Evolutionary conservation across 768 basidiomycete genomes (phyloP), one percentile per base, ranked within the genome.

Genomic region (Mycena capillaripes): DNA sequence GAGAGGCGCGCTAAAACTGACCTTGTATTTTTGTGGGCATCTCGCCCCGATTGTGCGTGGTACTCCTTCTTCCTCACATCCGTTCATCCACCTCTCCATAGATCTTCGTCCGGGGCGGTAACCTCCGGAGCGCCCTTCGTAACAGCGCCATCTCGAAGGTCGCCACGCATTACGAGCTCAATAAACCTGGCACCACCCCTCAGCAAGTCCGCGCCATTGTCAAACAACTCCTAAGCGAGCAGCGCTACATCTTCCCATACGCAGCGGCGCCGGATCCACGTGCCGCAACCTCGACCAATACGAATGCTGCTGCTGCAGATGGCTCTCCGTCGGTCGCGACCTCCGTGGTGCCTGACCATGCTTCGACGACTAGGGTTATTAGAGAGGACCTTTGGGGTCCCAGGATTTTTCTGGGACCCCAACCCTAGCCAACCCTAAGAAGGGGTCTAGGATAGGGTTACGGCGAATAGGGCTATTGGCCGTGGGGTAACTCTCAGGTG

Each of bases 131-230:
- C 1, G 30, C 2, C 14, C 52, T 66, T 8, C 52, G 55, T 10
- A 34, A 21, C 5, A 34, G 38, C 38, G 55, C 55, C 0, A 11
- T 27, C 4, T 66, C 65, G 5, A 56, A 44, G 7, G 65, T 66
- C 9, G 65, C 65, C 8, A 57, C 55, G 2, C 65, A 57, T 16
- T 66, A 66, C 42, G 65, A 56, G 30, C 44, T 66, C 55, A 66
- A 57, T 11, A 56, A 57, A 25, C 38, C 65, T 0, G 65, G 65
- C 9, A 46, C 11, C 32, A 66, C 61, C 1, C n/a, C 52, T 25
- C 32, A 25, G 27, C 38, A 57, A 23, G n/a, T 66, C 55, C 36
- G 53, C 21, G 21, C 27, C 3, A 46, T 66, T 4, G 25, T 57
- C 8, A 56, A 46, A 30, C 53, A 44, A 21, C 65, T 66, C 29